phyloP scores from a whole-genome alignment of 495 filamentous ascomycete species.

The Talaromyces stipitatus region DNA sequence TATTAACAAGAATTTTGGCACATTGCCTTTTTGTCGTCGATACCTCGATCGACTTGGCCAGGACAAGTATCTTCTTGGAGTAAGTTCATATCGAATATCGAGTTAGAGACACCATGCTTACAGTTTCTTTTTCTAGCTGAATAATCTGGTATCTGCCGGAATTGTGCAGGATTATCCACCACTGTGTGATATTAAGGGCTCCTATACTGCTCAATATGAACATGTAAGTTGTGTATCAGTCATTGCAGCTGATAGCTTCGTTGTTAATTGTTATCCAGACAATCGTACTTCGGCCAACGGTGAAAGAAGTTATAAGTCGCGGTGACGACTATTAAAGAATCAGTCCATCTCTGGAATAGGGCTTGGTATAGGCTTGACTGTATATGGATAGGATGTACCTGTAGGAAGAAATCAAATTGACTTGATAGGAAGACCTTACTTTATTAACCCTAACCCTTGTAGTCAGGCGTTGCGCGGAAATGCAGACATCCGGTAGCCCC shows the following conservation, averaged over 20 bases:
- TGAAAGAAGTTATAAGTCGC: constrained; percentile 89
- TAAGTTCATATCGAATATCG: constrained; percentile 32
- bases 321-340: constrained; percentile 75
- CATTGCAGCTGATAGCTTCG: constrained; percentile 18
- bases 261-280: constrained; percentile 52
- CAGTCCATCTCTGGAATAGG: neutral
- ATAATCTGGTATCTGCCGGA: constrained; percentile 75
- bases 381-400: neutral
- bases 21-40: constrained; percentile 75
- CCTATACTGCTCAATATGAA: constrained; percentile 91
- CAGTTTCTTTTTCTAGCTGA: constrained; percentile 48
- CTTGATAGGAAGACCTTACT: too few relatives aligned
- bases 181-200: constrained; percentile 85
- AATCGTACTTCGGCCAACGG: constrained; percentile 74
- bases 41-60: constrained; percentile 82
- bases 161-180: constrained; percentile 90
- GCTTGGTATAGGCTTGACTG: neutral
- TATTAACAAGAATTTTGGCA: constrained; percentile 90
- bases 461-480: neutral
- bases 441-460: too few relatives aligned
- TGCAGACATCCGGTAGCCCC: constrained; percentile 3
- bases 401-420: neutral
- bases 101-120: constrained; percentile 49
- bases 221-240: constrained; percentile 55
- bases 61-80: constrained; percentile 80